Evolutionary conservation across 1,139 yeast genomes (phyloP), one percentile per base, ranked within the genome.

Genomic region (Pichia sp.): DNA sequence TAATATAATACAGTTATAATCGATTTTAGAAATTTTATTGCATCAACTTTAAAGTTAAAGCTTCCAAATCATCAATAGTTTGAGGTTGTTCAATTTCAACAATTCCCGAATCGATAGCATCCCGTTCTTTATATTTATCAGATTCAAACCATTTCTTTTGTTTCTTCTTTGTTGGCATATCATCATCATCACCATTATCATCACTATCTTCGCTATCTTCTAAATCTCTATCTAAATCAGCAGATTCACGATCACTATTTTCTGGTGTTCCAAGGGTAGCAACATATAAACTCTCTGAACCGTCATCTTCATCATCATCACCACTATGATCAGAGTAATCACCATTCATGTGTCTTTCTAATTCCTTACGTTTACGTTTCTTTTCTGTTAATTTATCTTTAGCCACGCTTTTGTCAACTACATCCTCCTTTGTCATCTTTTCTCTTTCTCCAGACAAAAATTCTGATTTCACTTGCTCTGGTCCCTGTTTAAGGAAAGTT

Each of bases 21-120:
- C 18, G 29, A 39, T 22, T 39, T 22, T 29, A 13, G 14, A 25
- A 42, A 6, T 38, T 14, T 25, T 48, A 52, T 31, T 60, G 58
- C 51, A 65, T 53, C 63, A 93, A 80, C 67, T 79, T 80, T 46
- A 87, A 79, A 3, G 98, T 85, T 70, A 93, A 80, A 14, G 95
- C 90, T 74, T 93, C 99, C 70, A 93, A 77, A 65, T 93, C 98
- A 67, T 89, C 97, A 68, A 93, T 74, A 33, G 96, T 86, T 62
- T 88, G 87, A 25, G 97, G 97, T 64, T 84, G 88, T 59, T 87
- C 95, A 50, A 87, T 75, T 68, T 90, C 96, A 56, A 87, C 74
- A 51, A 86, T 71, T 28, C 60, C 63, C 5, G 61, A 68, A 49
- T 56, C 57, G n/a, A 30, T 36, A 9, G 47, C 42, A 42, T 58